Evolutionary conservation across 805 yeast species (phyloP).

Genomic region (Candida corydali): DNA sequence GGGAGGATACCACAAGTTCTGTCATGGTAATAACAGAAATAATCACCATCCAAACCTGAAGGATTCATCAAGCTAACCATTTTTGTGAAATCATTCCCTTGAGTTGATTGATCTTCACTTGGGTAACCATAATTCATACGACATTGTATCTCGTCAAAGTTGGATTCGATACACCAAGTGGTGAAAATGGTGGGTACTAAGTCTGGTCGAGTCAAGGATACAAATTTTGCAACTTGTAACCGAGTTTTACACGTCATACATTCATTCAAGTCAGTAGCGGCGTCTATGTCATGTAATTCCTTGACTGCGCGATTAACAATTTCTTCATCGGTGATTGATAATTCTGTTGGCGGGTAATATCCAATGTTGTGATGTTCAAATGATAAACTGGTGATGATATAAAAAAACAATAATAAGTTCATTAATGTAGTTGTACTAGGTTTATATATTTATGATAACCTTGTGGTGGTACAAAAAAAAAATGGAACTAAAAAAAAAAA

Average conservation of each 20-base stretch:
- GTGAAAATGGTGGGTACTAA: conserved; percentile 37
- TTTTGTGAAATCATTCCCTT: conserved; percentile 38
- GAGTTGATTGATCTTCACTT: conserved; percentile 25
- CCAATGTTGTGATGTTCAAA: conserved; percentile 1
- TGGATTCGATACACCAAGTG: conserved; percentile 40
- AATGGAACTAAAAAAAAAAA: neutral
- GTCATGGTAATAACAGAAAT: conserved; percentile 21
- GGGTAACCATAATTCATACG: conserved; percentile 22
- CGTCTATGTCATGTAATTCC: conserved; percentile 14
- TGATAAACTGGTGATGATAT: neutral
- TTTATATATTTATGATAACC: no score
- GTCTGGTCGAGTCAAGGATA: conserved; percentile 37
- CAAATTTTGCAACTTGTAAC: conserved; percentile 15
- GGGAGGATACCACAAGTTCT: conserved; percentile 34
- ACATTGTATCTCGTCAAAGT: conserved; percentile 28
- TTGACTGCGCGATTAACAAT: conserved; percentile 10
- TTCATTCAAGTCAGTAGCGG: conserved; percentile 11
- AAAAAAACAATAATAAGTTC: conserved; percentile 1
- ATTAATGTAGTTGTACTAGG: no score
- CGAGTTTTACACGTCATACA: conserved; percentile 12
- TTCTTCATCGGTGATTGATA: conserved; percentile 11
- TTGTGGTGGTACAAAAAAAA: no score
- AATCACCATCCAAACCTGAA: conserved; percentile 48
- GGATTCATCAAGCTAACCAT: conserved; percentile 51
- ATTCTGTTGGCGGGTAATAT: conserved; percentile 11